Base-by-base conservation (phyloP, 306 rosid species). In the Vigna unguiculata region DNA sequence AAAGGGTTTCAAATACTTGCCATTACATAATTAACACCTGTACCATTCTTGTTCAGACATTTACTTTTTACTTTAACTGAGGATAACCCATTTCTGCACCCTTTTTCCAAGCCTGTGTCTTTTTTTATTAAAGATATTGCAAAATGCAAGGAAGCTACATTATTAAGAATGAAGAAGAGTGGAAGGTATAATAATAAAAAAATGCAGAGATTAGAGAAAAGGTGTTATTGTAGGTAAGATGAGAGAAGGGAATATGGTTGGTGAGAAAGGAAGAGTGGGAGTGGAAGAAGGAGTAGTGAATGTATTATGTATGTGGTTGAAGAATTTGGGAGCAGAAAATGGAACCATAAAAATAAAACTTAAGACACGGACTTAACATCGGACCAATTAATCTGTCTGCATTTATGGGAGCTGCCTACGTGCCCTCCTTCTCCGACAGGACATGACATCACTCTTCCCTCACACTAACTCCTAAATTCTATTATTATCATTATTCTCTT, bases 361-460 rank as follows among this genome's bases (percentile, higher is more conserved):
- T 72, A 46, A 64, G 78, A 83, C 72, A 80, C 82, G 80, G 82
- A 79, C 81, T 54, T 75, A 13, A 38, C 78, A 49, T 78, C 22
- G 74, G 74, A 77, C 64, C 57, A 79, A 76, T 79, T 62, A 81
- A 81, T 38, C 71, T 86, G 93, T 89, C 89, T 89, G 89, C 87
- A 86, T 79, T 82, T 84, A 76, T 45, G 86, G 90, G 83, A 87
- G 79, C 88, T 75, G 79, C 85, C 78, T 79, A 68, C 83, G 86
- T 84, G 91, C 90, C 88, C 83, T 85, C 72, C 88, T 78, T 74
- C 79, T 84, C 86, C 86, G 88, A 87, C 94, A 90, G 10, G 19
- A 67, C 21, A 24, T 75, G 58, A 78, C 78, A 84, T 75, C 86
- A 82, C 59, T 38, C 41, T 32, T 60, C 21, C 21, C 66, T 59